These are phyloP conservation scores for Cucumis variabilis DNA, from an alignment of 331 rosid genomes.

Conservation along the genomic window DNA sequence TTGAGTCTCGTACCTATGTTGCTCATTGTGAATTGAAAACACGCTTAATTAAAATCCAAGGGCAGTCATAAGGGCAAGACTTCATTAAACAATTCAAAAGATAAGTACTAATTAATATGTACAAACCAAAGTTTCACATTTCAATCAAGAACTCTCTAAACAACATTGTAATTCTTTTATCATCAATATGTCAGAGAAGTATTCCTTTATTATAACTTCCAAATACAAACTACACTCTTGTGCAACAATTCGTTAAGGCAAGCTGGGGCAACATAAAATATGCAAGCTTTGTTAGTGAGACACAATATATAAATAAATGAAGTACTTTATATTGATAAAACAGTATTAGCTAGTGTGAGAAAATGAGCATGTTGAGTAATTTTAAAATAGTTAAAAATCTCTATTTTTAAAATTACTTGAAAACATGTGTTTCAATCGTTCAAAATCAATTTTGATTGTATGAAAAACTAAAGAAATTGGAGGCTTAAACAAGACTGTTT, in stretches of 20 bases:
- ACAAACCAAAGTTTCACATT: background rate
- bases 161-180: background rate
- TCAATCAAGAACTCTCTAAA: background rate
- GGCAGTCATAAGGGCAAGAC: background rate
- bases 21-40: slow-evolving; percentile 39
- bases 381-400: no score
- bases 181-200: background rate
- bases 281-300: background rate
- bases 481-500: background rate
- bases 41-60: background rate
- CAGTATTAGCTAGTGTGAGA: background rate
- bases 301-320: background rate
- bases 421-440: no score
- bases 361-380: no score
- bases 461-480: background rate
- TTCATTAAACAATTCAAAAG: background rate
- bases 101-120: background rate
- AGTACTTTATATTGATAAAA: background rate
- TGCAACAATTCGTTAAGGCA: background rate
- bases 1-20: slow-evolving; percentile 50
- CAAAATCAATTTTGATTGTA: no score
- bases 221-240: no score
- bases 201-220: no score
- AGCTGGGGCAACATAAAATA: background rate
- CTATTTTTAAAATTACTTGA: no score